Base-by-base conservation (phyloP, 805 yeast genomes). In the Pichia gijzeniarum region DNA sequence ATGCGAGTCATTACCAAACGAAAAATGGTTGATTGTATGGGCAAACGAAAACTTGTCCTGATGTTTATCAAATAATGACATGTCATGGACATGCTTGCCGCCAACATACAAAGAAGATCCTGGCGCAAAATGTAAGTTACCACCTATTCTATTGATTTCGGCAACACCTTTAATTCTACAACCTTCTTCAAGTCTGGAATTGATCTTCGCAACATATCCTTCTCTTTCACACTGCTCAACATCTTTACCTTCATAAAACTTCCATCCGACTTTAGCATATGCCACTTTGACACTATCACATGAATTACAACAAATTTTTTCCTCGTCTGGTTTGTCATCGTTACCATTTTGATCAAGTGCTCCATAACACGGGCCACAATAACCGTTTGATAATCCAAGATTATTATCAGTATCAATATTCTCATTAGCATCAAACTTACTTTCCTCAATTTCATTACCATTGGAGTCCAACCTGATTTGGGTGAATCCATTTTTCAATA, bases 51-150 rank as follows among this genome's bases (percentile, higher is more conserved):
- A 80, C 48, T 76, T 77, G 46, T 73, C 74, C 1, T 64, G 63
- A 49, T 73, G 71, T 51, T 77, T 71, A 27, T 69, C 67, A 65
- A 76, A 93, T 43, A 87, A 70, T 7, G 95, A 83, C 44, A 85
- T 64, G 60, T 93, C 99, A 67, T 93, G 99, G 48, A 77, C 72
- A 62, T 93, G 99, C 41, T 74, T 73, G 16, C 77, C 79, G 9
- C 67, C 64, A 47, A 66, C 63, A 34, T 81, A 76, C 56, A 71
- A 73, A 2, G 95, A 80, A 21, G 84, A 79, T 35, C 99, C 99
- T 4, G 99, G 98, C 1, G 97, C 96, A 72, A 93, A 89, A 68
- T 93, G 98, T 51, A 93, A 67, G 58, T 87, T 85, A 40, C 99
- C 99, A 19, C 84, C 81, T 37, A 93, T 84, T 66, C 95, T 79